Base-by-base conservation (phyloP, 208 protist species). In the Crithidia mellificae region DNA sequence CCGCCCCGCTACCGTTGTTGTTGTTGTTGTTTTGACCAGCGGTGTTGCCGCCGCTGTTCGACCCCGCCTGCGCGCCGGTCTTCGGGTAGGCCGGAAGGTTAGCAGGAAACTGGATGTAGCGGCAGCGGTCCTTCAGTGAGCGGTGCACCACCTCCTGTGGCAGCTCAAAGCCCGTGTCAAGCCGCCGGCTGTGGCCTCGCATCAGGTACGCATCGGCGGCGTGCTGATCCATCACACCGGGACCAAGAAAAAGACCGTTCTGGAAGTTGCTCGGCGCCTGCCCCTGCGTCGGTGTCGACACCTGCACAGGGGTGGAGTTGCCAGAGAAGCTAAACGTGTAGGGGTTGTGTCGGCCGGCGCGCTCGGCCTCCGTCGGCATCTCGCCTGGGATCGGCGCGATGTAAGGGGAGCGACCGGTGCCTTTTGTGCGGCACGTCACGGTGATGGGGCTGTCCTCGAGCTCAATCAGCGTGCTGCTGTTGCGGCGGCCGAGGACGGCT, bases 101-200 rank as follows among this genome's bases (percentile, higher is more conserved):
- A 0, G 46, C 25, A 9, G 85, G 86, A 39, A 94, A 92, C 27
- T 72, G 43, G 55, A 94, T 83, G 72, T 88, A 94, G 38, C 80
- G 77, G 56, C 89, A 94, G 30, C 81, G 81, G 24, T 85, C 85
- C 30, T 82, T 53, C 29, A 94, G 71, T 12, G 75, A 61, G 46
- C 80, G 74, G 72, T 94, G 89, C 32, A 88, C 85, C 24, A 91
- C 84, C 29, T 65, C 68, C 14, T 61, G 36, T 15, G 82, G 81
- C 54, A 94, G 69, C 70, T 80, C 63, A 30, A 72, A 72, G 20
- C 38, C 34, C 20, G 63, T 64, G 38, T 77, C 66, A 55, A 74
- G 62, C 30, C 30, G 53, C 9, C 25, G 39, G 63, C 56, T 76
- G 61, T 68, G 75, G 12, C 58, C 71, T 7, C 38, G 70, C 27